Percentiles rank a stretch among this genome's conserved stretches.
Evolutionary conservation across 805 yeast genomes (phyloP).

Genomic region (Maudiozyma serrabonitensis): DNA sequence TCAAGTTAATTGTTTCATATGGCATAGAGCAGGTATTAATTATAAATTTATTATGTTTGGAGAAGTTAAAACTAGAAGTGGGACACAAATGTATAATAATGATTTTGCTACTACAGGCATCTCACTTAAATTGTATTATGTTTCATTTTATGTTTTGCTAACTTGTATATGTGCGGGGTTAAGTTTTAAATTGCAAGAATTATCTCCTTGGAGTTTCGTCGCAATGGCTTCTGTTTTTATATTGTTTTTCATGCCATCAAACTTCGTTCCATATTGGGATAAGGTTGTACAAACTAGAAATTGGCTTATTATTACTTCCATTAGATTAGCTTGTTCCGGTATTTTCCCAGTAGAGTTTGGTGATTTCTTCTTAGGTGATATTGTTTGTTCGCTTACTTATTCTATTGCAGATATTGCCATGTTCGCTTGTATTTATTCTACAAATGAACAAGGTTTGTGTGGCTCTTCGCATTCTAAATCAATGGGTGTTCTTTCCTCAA

Average conservation of each 20-base stretch:
- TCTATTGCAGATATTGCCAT: slow-evolving; percentile 76
- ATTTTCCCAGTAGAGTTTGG: slow-evolving; percentile 90
- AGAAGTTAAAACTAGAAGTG: slow-evolving; percentile 67
- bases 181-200: slow-evolving; percentile 58
- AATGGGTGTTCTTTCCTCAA: slow-evolving; percentile 74
- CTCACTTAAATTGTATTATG: slow-evolving; percentile 45
- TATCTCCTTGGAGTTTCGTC: slow-evolving; percentile 63
- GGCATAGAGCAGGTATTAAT: slow-evolving; percentile 70
- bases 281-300: slow-evolving; percentile 47
- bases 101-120: slow-evolving; percentile 30
- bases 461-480: slow-evolving; percentile 68
- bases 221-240: slow-evolving; percentile 23
- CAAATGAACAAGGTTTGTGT: slow-evolving; percentile 46
- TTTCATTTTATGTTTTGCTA: slow-evolving; percentile 47
- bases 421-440: slow-evolving; percentile 69
- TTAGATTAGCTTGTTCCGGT: slow-evolving; percentile 74
- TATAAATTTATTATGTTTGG: slow-evolving; percentile 73
- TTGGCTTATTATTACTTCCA: slow-evolving; percentile 65
- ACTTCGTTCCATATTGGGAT: slow-evolving; percentile 26
- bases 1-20: slow-evolving; percentile 58
- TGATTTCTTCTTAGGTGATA: slow-evolving; percentile 90
- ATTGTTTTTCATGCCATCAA: slow-evolving; percentile 13
- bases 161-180: slow-evolving; percentile 63
- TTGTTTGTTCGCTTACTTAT: slow-evolving; percentile 80
- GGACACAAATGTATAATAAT: slow-evolving; percentile 28